Evolutionary conservation across 2,329 filamentous ascomycete genomes (phyloP).

Genomic region (Fusarium nurragi): DNA sequence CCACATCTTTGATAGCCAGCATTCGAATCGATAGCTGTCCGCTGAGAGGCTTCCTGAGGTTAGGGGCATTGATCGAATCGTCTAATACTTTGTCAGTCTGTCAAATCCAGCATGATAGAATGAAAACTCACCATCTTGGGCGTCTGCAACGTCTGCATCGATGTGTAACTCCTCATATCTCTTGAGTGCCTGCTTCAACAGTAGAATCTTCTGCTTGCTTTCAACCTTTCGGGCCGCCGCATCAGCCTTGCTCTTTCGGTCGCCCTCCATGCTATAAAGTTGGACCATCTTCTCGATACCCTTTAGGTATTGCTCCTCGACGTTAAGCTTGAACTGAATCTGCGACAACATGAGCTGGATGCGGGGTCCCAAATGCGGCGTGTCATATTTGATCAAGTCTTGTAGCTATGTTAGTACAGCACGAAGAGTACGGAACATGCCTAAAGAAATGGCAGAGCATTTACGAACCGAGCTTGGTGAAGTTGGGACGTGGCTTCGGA

Average conservation of each 20-base stretch:
- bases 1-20: conserved; percentile 90
- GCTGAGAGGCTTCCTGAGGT: conserved; percentile 93
- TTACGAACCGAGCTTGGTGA: conserved; percentile 88
- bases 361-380: conserved; percentile 90
- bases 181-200: conserved; percentile 94
- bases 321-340: conserved; percentile 97
- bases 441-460: conserved; percentile 2
- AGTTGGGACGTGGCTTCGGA: conserved; percentile 85
- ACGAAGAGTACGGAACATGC: conserved; percentile 1
- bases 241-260: conserved; percentile 93
- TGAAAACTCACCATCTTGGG: conserved; percentile 75
- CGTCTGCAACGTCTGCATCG: conserved; percentile 83
- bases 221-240: conserved; percentile 89
- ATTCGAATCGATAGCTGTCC: conserved; percentile 89
- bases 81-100: conserved; percentile 63
- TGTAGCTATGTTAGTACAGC: conserved; percentile 9
- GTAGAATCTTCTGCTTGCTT: conserved; percentile 96
- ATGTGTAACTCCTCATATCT: conserved; percentile 98
- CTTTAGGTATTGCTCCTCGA: conserved; percentile 98
- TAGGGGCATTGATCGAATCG: conserved; percentile 95
- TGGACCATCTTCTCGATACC: conserved; percentile 99
- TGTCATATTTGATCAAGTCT: conserved; percentile 99
- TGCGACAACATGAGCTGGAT: conserved; percentile 99
- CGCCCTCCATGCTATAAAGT: conserved; percentile 95
- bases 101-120: background rate